Evolutionary conservation across 225 moss, liverwort and hornwort species (phyloP), one percentile per base, ranked within the genome.

Genomic region (Takakia lepidozioides): DNA sequence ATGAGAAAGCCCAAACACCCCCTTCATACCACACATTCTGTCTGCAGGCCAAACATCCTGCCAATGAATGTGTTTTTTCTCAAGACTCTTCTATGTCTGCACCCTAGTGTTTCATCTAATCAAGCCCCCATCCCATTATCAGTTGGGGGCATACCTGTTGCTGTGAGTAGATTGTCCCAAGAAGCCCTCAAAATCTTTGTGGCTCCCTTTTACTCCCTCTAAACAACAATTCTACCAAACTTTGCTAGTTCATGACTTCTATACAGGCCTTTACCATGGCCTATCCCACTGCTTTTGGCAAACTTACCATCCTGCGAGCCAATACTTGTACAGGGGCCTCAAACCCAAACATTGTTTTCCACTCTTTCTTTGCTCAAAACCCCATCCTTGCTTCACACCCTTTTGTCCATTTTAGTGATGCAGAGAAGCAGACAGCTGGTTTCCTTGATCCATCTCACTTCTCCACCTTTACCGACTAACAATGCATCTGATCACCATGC

Each of bases 401-500:
- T 42, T 45, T 27, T 24, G 43, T 29, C 25, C 17, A 38, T 29
- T 15, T 28, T 18, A 23, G 18, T 30, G 29, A n/a, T n/a, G n/a
- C n/a, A n/a, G n/a, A n/a, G n/a, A n/a, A n/a, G n/a, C n/a, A n/a
- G n/a, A n/a, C n/a, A n/a, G n/a, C n/a, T n/a, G n/a, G n/a, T n/a
- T n/a, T n/a, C n/a, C n/a, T n/a, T n/a, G n/a, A n/a, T n/a, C n/a
- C n/a, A n/a, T n/a, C n/a, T n/a, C n/a, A n/a, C n/a, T n/a, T n/a
- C n/a, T 19, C 27, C 25, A 9, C 41, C 15, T 8, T 3, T 42
- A 42, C 19, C 14, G 19, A 39, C 9, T 19, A 50, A 48, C 19
- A 38, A 16, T 18, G 47, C 25, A 58, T 36, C 38, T 36, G 46
- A 8, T 19, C 44, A 98, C 90, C 98, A 85, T 55, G 98, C 98